Evolutionary conservation across 2,329 filamentous ascomycete species (phyloP), one percentile per base, ranked within the genome.

Genomic region (Alternaria arborescens): DNA sequence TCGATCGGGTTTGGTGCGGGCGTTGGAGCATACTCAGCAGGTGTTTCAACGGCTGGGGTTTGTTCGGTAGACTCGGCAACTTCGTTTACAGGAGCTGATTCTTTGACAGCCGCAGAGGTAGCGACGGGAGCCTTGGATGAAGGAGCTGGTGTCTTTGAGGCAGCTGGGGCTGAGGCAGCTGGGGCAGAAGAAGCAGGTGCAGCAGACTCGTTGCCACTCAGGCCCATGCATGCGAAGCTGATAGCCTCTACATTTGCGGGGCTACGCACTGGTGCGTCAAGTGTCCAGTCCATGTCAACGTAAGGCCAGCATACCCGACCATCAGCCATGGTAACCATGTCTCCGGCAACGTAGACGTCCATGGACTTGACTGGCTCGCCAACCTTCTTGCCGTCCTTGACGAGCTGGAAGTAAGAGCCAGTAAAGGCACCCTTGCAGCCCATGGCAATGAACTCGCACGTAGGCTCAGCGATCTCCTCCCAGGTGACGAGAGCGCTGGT

Each of bases 261-360:
- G 71, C 77, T 78, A 28, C 42, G 76, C 74, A 56, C 77, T 68
- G 51, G 79, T 63, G 32, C 82, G 80, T 71, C 82, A 75, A 75
- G 71, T 16, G 56, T 72, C 86, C 86, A 87, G 34, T 78, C 78
- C 84, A 86, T 86, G 71, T 79, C 79, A 54, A 87, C 84, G 63
- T 87, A 88, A 26, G 86, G 86, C 86, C 85, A 89, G 81, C 87
- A 89, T 67, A 89, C 81, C 48, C 84, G 80, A 22, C 84, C 84
- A 61, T 87, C 84, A n/a, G 77, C 67, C 79, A 87, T 84, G 32
- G 84, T 87, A 11, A 87, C 86, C 81, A 89, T 87, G 68, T 89
- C 87, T 40, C 87, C 87, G 8, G 86, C 84, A 46, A 89, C 85
- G 67, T 82, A 87, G n/a, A 84, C 82, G 70, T 87, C 81, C 12